Base-by-base conservation (phyloP, 768 basidiomycete species). In the Trametes maxima region DNA sequence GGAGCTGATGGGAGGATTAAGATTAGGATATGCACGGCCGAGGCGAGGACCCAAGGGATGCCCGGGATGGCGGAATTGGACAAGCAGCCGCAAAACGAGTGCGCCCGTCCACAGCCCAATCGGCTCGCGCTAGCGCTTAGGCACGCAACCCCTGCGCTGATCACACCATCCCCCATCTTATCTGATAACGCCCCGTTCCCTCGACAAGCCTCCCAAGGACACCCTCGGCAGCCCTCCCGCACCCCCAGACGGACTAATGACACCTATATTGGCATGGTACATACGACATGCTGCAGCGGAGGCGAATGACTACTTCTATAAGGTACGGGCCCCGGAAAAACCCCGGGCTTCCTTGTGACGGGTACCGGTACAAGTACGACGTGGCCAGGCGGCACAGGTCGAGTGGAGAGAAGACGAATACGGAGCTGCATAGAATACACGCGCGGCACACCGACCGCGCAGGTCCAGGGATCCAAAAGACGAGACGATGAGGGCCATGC, bases 81-180 rank as follows among this genome's bases (percentile, higher is more conserved):
- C 33, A 7, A 22, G 17, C 44, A 22, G 45, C 44, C 21, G 45
- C 21, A 46, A 24, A 33, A 33, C 28, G 28, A 33, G 28, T 8
- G 8, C 28, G 8, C 4, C 8, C 28, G 28, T 33, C 4, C 28
- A 33, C 4, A 33, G 28, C 28, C 28, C 28, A 33, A 33, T 33
- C 28, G 28, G 28, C 28, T 3, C 8, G 4, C 28, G 28, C 28
- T 33, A 33, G 28, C 28, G 28, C 28, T 33, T 3, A 33, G 37
- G 36, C 45, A 57, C 46, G 56, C 55, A 57, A 57, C 55, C 13
- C 45, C 36, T 22, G 47, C 35, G 33, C 57, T 44, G 44, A 54
- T 60, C 51, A 46, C 50, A 46, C 43, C 42, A 53, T 46, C 25
- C 28, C 28, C 13, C 40, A 60, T 60, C 59, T 62, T 62, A 62